Base-by-base conservation (phyloP, 345 rosid species). In the Rhodomyrtus tomentosa region DNA sequence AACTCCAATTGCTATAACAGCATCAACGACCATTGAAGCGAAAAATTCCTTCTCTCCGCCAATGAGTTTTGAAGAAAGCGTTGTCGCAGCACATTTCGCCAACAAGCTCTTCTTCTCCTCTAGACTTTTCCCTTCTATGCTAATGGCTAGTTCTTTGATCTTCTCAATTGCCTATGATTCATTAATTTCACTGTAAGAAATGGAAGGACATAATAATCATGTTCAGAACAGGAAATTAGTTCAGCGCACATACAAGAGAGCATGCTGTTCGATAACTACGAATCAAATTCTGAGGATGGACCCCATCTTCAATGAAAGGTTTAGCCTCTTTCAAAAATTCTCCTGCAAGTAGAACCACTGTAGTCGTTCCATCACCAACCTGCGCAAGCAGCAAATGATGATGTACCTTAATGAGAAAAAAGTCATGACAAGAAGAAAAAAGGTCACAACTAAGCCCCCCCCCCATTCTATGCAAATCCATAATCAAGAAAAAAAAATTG, bases 341-440 rank as follows among this genome's bases (percentile, higher is more conserved):
- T 38, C 93, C 96, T 0, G 99, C 98, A 62, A 98, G 95, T 6
- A 98, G 92, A 82, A 96, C 99, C 29, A 98, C 99, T 3, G 99
- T 96, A 22, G 99, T 96, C 25, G 99, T 98, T 45, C 99, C 99
- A 88, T 98, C 99, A 62, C 99, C 99, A 52, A 96, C 99, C 99
- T 96, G 89, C 82, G 50, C 55, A 74, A 22, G 51, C 45, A 82
- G 81, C 50, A 55, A 68, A 24, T 68, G 25, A 68, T 3, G 79
- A 68, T 68, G 45, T 4, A 68, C 24, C 45, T 36, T 18, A 68
- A 68, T 55, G 24, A 0, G 9, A 68, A 68, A 9, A 68, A 20
- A 18, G 40, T 36, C 45, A 68, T 18, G 79, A 68, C 79, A 68
- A 27, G 79, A 81, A 27, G 24, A 52, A 81, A 53, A 50, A 6